Evolutionary conservation across 1,284 basidiomycete genomes (phyloP).

Genomic region (Laetiporus sulphureus): DNA sequence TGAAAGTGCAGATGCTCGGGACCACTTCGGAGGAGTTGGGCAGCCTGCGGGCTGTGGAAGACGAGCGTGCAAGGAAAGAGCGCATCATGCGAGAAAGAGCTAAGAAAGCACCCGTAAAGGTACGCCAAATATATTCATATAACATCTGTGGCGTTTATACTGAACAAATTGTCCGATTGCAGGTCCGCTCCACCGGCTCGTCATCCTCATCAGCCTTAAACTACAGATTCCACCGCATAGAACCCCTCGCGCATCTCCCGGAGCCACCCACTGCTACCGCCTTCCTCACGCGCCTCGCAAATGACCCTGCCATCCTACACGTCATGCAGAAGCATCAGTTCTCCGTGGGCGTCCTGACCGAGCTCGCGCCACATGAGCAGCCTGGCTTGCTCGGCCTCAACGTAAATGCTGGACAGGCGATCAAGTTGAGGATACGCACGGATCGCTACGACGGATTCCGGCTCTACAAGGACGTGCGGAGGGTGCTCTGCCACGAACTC

Average conservation of each 20-base stretch:
- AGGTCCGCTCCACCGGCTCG: constrained; percentile 52
- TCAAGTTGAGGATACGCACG: constrained; percentile 64
- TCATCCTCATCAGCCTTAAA: constrained; percentile 29
- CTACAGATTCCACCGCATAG: constrained; percentile 58
- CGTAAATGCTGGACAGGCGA: constrained; percentile 52
- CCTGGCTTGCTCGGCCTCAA: constrained; percentile 69
- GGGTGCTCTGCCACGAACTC: constrained; percentile 71
- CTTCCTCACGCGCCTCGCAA: constrained; percentile 48
- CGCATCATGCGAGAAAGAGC: constrained; percentile 53
- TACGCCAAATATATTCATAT: too few species aligned
- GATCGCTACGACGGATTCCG: constrained; percentile 67
- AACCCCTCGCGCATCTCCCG: constrained; percentile 57
- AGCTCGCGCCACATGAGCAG: constrained; percentile 70
- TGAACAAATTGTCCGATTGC: not conserved
- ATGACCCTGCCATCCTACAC: constrained; percentile 63
- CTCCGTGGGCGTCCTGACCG: constrained; percentile 59
- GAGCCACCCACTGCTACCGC: constrained; percentile 47
- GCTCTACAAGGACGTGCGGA: constrained; percentile 54
- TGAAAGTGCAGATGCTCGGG: constrained; percentile 64
- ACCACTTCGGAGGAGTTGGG: constrained; percentile 51
- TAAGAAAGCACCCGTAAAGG: constrained; percentile 52
- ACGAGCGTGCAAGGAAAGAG: constrained; percentile 47
- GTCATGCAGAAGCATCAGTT: constrained; percentile 65
- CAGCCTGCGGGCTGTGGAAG: constrained; percentile 47
- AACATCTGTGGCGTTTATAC: too few species aligned